Base-by-base conservation (phyloP, 2,329 filamentous ascomycete genomes). In the Pseudocercospora cruenta region DNA sequence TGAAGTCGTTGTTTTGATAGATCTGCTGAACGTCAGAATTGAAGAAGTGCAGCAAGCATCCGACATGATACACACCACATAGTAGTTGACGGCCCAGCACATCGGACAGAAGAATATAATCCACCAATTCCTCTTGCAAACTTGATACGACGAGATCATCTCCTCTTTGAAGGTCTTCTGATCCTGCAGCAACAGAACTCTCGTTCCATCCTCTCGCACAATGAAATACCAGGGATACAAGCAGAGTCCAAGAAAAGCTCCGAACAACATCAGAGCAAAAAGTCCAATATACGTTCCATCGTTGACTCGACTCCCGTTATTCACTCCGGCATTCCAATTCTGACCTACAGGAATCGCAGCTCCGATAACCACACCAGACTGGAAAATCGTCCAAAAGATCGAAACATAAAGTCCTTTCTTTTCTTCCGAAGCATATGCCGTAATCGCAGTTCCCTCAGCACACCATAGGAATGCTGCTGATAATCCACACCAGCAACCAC, bases 1-100 rank as follows among this genome's bases (percentile, higher is more conserved):
- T 62, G 60, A 62, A 62, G 19, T 62, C 60, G 26, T 62, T 62
- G 47, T 62, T 62, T 53, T 62, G 60, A 21, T 62, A 62, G 49
- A 62, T 62, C 19, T 31, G 26, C 21, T 14, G 3, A 19, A 14
- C 10, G 16, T 8, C 21, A 53, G 7, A 16, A 16, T 3, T 4
- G 4, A 5, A 22, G 22, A 9, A 12, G 9, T 33, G 19, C 2
- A 22, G 3, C 47, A 53, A 12, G 2, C 6, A 24, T 26, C 6
- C 21, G 28, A 5, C 6, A 8, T 28, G 16, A n/a, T 26, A 55
- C 51, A 33, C 7, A 55, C 51, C 24, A 54, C 49, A 26, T 62
- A 62, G 31, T 53, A 62, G 26, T 62, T 62, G n/a, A 62, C 60
- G 9, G 60, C 60, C 60, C 60, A 62, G n/a, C 45, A 53, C 60